Evolutionary conservation across 192 early-diverging fungal genomes (phyloP).

Genomic region (Jimgerdemannia flammicorona): DNA sequence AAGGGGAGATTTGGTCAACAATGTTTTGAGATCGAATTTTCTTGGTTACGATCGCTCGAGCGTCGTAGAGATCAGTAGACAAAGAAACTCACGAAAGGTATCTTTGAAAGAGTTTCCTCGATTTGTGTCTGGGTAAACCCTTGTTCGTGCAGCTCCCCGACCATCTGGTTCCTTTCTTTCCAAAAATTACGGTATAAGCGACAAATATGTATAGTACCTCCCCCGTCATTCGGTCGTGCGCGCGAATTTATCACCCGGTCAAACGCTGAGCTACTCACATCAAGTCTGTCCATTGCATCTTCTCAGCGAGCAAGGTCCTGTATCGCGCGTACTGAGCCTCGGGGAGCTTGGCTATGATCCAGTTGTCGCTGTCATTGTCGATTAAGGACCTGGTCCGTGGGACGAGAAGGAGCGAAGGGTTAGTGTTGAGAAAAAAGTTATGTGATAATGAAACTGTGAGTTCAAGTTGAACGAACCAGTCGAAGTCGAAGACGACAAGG

Average conservation of each 20-base stretch:
- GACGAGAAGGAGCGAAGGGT: too few relatives aligned
- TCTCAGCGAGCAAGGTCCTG: neutral
- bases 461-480: slow-evolving; percentile 39
- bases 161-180: slow-evolving; percentile 18
- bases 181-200: too few relatives aligned
- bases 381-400: slow-evolving; percentile 48
- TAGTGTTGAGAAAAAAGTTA: too few relatives aligned
- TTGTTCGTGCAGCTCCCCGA: slow-evolving; percentile 31
- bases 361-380: slow-evolving; percentile 57
- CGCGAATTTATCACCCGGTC: too few relatives aligned
- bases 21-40: neutral
- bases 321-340: slow-evolving; percentile 29
- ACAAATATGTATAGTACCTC: neutral
- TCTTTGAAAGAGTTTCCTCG: slow-evolving; percentile 19
- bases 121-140: slow-evolving; percentile 32
- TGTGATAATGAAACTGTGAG: neutral
- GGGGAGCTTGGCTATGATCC: slow-evolving; percentile 37
- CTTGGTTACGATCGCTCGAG: neutral
- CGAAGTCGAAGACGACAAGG: slow-evolving; percentile 63
- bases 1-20: neutral
- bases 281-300: slow-evolving; percentile 61
- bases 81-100: slow-evolving; percentile 35
- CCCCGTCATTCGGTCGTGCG: neutral
- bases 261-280: slow-evolving; percentile 35
- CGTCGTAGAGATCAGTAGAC: too few relatives aligned